Conservation (phyloP, 345 rosid species). For the Ceriops decandra region DNA sequence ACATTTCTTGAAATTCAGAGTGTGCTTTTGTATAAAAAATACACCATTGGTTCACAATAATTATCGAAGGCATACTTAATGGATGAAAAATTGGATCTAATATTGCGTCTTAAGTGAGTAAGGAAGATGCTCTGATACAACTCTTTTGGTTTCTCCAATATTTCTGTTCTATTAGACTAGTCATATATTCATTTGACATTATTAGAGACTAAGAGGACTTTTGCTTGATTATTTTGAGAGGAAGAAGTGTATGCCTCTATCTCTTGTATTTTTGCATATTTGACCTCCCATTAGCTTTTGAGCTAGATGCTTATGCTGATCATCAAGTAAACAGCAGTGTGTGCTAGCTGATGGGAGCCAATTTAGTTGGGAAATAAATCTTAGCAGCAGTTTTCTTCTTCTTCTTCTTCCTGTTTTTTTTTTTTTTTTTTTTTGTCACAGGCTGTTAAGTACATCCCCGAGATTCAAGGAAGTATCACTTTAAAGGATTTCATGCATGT, state of each 20-base stretch:
- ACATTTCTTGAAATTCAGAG: no score
- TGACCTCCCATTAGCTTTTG: not conserved
- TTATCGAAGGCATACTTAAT: no score
- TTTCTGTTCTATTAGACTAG: not conserved
- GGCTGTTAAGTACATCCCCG: constrained; percentile 43
- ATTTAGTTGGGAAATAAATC: not conserved
- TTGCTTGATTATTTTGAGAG: not conserved
- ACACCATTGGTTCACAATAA: no score
- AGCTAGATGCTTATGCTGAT: not conserved
- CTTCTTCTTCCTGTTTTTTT: no score
- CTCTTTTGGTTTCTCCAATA: no score
- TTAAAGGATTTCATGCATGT: constrained; percentile 66
- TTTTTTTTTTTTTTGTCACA: constrained; percentile 17
- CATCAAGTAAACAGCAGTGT: not conserved
- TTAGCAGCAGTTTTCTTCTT: not conserved
- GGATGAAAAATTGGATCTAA: no score
- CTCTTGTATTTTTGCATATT: no score
- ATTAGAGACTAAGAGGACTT: not conserved
- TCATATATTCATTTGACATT: not conserved
- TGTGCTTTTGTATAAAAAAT: no score
- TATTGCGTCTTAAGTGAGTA: no score
- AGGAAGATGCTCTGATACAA: no score
- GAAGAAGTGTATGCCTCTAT: not conserved
- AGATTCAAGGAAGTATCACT: constrained; percentile 28
- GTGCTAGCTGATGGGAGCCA: no score